phyloP scores from a whole-genome alignment of 2,329 filamentous ascomycete species.

The Aspergillus vadensis region DNA sequence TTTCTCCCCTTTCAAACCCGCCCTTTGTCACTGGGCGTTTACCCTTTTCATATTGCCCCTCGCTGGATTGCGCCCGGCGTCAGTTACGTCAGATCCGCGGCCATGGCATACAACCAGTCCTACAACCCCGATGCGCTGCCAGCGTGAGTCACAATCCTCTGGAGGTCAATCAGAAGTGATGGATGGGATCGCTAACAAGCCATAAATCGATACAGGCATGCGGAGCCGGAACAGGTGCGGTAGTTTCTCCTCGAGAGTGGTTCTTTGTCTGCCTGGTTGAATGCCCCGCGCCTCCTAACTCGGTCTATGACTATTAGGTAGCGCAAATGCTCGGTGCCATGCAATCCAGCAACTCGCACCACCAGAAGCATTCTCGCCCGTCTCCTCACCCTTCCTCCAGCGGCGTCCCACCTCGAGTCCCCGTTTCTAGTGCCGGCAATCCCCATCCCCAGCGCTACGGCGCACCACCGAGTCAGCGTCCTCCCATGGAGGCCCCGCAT shows the following conservation, averaged over 20 bases:
- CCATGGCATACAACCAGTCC: slow-evolving; percentile 90
- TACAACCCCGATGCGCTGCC: slow-evolving; percentile 95
- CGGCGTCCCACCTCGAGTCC: slow-evolving; percentile 29
- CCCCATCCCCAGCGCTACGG: slow-evolving; percentile 22
- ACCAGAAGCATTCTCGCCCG: slow-evolving; percentile 33
- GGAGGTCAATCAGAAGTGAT: background rate
- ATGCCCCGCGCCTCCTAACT: slow-evolving; percentile 13
- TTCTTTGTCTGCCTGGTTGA: background rate
- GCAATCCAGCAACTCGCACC: slow-evolving; percentile 32
- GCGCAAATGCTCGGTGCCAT: slow-evolving; percentile 48
- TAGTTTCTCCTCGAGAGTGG: background rate
- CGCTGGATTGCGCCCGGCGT: slow-evolving; percentile 12
- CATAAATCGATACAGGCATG: slow-evolving; percentile 57
- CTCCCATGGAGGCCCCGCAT: slow-evolving; percentile 16
- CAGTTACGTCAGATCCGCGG: slow-evolving; percentile 30
- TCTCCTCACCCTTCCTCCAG: slow-evolving; percentile 27
- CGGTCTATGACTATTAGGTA: slow-evolving; percentile 35
- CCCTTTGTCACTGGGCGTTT: background rate
- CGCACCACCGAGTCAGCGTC: slow-evolving; percentile 19
- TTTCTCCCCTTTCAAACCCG: slow-evolving; percentile 5
- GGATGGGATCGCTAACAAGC: slow-evolving; percentile 21
- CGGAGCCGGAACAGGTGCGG: slow-evolving; percentile 70
- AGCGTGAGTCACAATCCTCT: slow-evolving; percentile 62
- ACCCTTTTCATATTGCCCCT: background rate
- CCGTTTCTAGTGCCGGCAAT: slow-evolving; percentile 27